These are phyloP conservation scores for Penicillium manginii DNA, from an alignment of 495 filamentous ascomycete species.

Conservation along the genomic window DNA sequence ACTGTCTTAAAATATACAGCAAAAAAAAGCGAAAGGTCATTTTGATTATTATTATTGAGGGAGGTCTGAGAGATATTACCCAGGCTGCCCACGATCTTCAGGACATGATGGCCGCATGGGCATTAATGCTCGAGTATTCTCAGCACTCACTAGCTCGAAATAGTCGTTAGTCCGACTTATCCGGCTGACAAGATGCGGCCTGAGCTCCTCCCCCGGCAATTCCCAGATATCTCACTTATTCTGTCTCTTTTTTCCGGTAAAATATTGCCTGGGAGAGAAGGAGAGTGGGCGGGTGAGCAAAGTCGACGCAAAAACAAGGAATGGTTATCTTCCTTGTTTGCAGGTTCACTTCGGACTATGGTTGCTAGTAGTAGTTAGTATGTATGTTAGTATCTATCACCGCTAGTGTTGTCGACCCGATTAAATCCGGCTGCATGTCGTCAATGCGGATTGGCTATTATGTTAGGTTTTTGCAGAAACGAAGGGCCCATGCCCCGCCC, in stretches of 20 bases:
- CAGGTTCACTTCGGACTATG: neutral
- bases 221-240: conserved; percentile 19
- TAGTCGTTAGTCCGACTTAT: conserved; percentile 15
- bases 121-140: neutral
- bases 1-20: neutral
- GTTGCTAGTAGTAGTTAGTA: conserved; percentile 2
- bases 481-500: conserved; percentile 7
- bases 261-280: conserved; percentile 11
- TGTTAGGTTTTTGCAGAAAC: conserved; percentile 10
- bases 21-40: neutral
- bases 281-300: neutral
- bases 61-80: neutral
- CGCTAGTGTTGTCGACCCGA: conserved; percentile 13
- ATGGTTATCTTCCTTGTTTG: conserved; percentile 7
- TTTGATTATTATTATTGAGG: neutral
- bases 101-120: conserved; percentile 3
- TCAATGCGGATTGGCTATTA: conserved; percentile 6
- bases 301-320: conserved; percentile 20
- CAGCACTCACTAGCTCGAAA: conserved; percentile 19
- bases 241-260: conserved; percentile 16
- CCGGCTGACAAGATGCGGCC: conserved; percentile 29
- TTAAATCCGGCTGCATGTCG: conserved; percentile 20
- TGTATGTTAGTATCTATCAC: neutral
- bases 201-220: conserved; percentile 18
- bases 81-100: neutral